Conservation (phyloP, 345 rosid genomes). For the Stellera chamaejasme region DNA sequence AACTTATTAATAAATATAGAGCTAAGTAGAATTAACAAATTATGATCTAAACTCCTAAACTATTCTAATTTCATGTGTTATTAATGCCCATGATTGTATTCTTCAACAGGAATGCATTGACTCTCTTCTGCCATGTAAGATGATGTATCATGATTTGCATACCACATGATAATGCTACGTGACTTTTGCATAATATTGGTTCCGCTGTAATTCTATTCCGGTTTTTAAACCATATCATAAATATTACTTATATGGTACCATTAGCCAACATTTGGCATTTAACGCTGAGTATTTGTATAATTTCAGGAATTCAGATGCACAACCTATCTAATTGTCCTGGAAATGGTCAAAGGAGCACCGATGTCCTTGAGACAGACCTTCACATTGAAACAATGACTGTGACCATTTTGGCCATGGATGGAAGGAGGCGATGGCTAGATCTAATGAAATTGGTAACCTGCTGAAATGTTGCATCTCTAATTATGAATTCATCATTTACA, state of each 20-base stretch:
- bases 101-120: no score
- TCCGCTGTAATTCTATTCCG: not conserved
- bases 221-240: not conserved
- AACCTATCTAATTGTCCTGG: conserved; percentile 42
- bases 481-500: not conserved
- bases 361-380: conserved; percentile 88
- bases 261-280: not conserved
- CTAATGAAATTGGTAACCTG: conserved; percentile 69
- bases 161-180: no score
- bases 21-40: no score
- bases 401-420: conserved; percentile 99
- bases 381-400: conserved; percentile 71
- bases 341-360: conserved; percentile 68
- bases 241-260: not conserved
- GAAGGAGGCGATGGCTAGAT: conserved; percentile 97
- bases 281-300: conserved; percentile 3
- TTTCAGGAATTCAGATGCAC: conserved; percentile 52
- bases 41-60: no score
- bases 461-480: conserved; percentile 12
- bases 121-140: no score
- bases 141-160: no score
- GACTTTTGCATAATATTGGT: not conserved
- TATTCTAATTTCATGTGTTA: no score
- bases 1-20: no score
- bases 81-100: no score